Base-by-base conservation (phyloP, 371 early-diverging fungal species). In the Mortierella sp. region DNA sequence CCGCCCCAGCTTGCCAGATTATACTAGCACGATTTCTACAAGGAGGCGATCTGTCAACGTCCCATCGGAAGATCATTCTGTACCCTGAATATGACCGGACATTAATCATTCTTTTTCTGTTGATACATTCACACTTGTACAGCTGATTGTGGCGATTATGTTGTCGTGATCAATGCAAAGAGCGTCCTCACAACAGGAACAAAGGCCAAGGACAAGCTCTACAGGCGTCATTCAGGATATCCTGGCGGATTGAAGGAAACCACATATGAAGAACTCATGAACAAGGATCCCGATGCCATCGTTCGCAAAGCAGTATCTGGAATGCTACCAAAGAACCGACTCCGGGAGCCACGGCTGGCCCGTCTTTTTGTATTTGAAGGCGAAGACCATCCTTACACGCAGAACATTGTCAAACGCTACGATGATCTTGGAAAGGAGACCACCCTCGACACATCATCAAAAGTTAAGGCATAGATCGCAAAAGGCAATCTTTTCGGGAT, bases 71-170 rank as follows among this genome's bases (percentile, higher is more conserved):
- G n/a, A n/a, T n/a, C n/a, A n/a, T n/a, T n/a, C n/a, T n/a, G n/a
- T n/a, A n/a, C n/a, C n/a, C n/a, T n/a, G n/a, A n/a, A n/a, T n/a
- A n/a, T n/a, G n/a, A n/a, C n/a, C n/a, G n/a, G n/a, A n/a, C n/a
- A n/a, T 22, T 19, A 37, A 12, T 50, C 13, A 17, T 21, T 50
- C 29, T 29, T 16, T 5, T 27, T 29, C 8, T 24, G 6, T 24
- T 37, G n/a, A 12, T 5, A 44, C 47, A 50, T 6, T 24, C 27
- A 37, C 13, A 13, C n/a, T 34, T 34, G 10, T 54, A 3, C 83
- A 93, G 95, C 92, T 27, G 98, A 98, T 83, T 93, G 93, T 80
- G 99, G 99, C 39, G 99, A 98, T 80, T 96, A 96, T 72, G 98
- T 98, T 1, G 98, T 99, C 13, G 97, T 99, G 24, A 91, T 96